Percentiles rank a stretch among this genome's conserved stretches.
Evolutionary conservation across 306 rosid genomes (phyloP).

Genomic region (Cucumis hystrix): DNA sequence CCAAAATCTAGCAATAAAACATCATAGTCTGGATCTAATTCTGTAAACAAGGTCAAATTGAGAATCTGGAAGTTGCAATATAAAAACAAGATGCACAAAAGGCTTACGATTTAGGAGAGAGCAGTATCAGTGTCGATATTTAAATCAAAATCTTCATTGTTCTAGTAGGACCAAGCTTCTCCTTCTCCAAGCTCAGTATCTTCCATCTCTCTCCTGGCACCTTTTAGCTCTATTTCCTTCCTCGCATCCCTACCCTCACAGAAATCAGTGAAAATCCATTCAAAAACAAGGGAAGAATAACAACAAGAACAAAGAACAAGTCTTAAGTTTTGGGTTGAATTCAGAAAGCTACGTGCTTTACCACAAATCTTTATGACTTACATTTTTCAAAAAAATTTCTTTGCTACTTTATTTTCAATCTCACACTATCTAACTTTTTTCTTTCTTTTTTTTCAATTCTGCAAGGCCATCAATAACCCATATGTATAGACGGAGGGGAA

Average conservation of each 20-base stretch:
- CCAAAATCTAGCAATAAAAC: background rate
- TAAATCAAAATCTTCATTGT: conserved; percentile 51
- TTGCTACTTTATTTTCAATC: too few species aligned
- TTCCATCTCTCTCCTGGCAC: conserved; percentile 52
- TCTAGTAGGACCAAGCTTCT: conserved; percentile 70
- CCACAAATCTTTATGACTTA: too few species aligned
- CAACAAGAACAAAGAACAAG: conserved; percentile 7
- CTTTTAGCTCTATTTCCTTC: conserved; percentile 51
- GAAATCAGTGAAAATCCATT: conserved; percentile 42
- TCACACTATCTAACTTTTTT: too few species aligned
- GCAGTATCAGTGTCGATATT: conserved; percentile 72
- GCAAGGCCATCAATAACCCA: too few species aligned
- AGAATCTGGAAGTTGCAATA: background rate
- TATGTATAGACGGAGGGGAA: too few species aligned
- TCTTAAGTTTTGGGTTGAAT: background rate
- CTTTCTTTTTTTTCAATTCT: too few species aligned
- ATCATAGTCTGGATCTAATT: conserved; percentile 27
- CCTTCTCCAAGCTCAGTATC: conserved; percentile 98
- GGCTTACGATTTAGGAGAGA: conserved; percentile 82
- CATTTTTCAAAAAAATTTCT: too few species aligned
- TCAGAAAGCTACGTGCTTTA: too few species aligned
- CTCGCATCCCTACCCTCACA: conserved; percentile 73
- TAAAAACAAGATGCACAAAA: background rate
- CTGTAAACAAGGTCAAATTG: conserved; percentile 18
- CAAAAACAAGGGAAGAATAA: background rate